These are phyloP conservation scores for Corrigiola litoralis DNA, from an alignment of 179 eudicot species.

Conservation along the genomic window DNA sequence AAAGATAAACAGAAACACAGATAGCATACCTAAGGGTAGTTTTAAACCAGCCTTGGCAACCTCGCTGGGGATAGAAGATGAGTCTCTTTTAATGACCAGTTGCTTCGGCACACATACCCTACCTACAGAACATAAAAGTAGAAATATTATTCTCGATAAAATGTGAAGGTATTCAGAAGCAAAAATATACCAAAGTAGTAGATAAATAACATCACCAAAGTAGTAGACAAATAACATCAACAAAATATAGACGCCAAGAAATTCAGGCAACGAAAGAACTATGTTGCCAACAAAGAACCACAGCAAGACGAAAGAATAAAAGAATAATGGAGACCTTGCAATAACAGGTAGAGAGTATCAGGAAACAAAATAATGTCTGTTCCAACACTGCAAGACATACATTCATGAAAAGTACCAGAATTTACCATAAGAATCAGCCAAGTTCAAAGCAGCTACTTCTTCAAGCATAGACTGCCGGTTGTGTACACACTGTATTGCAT, in stretches of 20 bases:
- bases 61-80: conserved; percentile 59
- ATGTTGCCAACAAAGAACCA: not conserved
- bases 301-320: not conserved
- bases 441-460: conserved; percentile 84
- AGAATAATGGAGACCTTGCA: not conserved
- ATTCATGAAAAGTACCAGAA: not conserved
- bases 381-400: not conserved
- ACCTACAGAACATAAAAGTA: conserved; percentile 39
- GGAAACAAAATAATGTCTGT: not conserved
- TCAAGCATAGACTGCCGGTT: conserved; percentile 92
- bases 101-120: conserved; percentile 85
- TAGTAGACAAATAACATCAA: not conserved
- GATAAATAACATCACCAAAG: not conserved
- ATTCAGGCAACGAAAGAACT: not conserved
- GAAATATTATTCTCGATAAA: not conserved
- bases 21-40: conserved; percentile 59
- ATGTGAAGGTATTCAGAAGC: not conserved
- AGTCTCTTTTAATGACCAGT: conserved; percentile 66
- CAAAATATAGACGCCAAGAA: not conserved
- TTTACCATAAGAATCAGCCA: conserved; percentile 72
- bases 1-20: not conserved
- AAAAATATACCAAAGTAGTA: not conserved
- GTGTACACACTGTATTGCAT: conserved; percentile 81
- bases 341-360: not conserved
- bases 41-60: conserved; percentile 63